Base-by-base conservation (phyloP, 768 basidiomycete genomes). In the Boletus edulis region DNA sequence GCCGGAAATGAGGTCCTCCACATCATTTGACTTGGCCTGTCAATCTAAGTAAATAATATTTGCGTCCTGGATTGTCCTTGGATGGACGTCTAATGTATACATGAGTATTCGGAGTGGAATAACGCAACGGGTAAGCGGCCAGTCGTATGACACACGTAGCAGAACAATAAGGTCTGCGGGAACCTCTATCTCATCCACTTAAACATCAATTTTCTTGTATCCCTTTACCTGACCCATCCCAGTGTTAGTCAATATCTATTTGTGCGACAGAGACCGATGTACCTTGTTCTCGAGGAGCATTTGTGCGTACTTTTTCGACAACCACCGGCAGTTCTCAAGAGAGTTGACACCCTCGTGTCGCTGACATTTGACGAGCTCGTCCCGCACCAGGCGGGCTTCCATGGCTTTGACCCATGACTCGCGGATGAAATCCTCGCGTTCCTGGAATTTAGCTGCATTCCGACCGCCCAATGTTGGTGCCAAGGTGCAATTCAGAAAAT, bases 321-420 rank as follows among this genome's bases (percentile, higher is more conserved):
- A 72, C 77, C 92, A 88, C 67, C 82, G 85, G 75, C 95, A 98
- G 64, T 85, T 89, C 72, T 94, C 89, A 57, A 91, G 84, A 65
- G 91, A 85, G 73, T 98, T 97, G 38, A 94, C 90, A 32, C 95
- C 94, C 76, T 98, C 95, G 8, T 81, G 79, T 63, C 82, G 80
- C 66, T 94, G 91, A 76, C 95, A 98, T 73, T 91, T 94, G 54
- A 83, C 79, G 51, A 98, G 82, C 71, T 95, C 91, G 54, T 91
- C 88, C 57, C 85, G 85, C 45, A 97, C 92, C 55, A 98, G 78
- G 46, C 90, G 85, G 32, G 85, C 84, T 72, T 97, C 94, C 94
- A 98, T 96, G 20, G 91, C 87, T 62, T 86, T 87, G 32, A 97
- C 82, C 95, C 95, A 98, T 48, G 91, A 90, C 75, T 98, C 94